phyloP scores from a whole-genome alignment of 306 rosid species.

The Cicer arietinum region DNA sequence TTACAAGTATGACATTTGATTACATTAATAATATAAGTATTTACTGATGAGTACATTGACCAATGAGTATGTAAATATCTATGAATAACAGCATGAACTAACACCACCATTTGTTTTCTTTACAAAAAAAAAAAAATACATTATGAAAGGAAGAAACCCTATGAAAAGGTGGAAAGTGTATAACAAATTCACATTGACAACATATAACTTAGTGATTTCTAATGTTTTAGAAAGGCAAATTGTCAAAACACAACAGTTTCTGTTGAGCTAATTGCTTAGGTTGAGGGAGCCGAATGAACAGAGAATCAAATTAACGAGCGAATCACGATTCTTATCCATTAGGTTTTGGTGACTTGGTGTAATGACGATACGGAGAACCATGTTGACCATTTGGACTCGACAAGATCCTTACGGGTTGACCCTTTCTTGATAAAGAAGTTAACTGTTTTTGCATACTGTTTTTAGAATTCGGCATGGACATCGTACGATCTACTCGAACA shows the following conservation, averaged over 20 bases:
- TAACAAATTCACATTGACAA: slow-evolving; percentile 37
- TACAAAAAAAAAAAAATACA: slow-evolving; percentile 45
- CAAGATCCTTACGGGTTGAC: slow-evolving; percentile 72
- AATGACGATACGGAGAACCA: slow-evolving; percentile 65
- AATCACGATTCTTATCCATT: slow-evolving; percentile 43
- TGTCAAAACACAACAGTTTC: slow-evolving; percentile 40
- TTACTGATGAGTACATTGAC: slow-evolving; percentile 40
- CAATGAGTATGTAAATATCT: slow-evolving; percentile 40
- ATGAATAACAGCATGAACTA: slow-evolving; percentile 45
- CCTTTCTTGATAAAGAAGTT: slow-evolving; percentile 60
- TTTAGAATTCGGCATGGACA: slow-evolving; percentile 62
- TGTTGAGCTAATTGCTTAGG: slow-evolving; percentile 32
- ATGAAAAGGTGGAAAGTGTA: slow-evolving; percentile 32
- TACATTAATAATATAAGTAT: slow-evolving; percentile 37
- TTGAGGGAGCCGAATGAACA: slow-evolving; percentile 46
- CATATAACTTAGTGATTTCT: slow-evolving; percentile 33
- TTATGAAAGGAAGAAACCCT: slow-evolving; percentile 38
- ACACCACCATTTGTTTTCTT: slow-evolving; percentile 44
- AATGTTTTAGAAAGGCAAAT: slow-evolving; percentile 25
- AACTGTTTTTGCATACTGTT: slow-evolving; percentile 68
- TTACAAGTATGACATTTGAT: slow-evolving; percentile 37
- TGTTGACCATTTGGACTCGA: slow-evolving; percentile 69
- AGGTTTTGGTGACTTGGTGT: slow-evolving; percentile 61
- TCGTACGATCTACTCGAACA: slow-evolving; percentile 66
- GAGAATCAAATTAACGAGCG: slow-evolving; percentile 32